Conservation (phyloP, 2,329 filamentous ascomycete genomes). For the Fusarium bulbicola region DNA sequence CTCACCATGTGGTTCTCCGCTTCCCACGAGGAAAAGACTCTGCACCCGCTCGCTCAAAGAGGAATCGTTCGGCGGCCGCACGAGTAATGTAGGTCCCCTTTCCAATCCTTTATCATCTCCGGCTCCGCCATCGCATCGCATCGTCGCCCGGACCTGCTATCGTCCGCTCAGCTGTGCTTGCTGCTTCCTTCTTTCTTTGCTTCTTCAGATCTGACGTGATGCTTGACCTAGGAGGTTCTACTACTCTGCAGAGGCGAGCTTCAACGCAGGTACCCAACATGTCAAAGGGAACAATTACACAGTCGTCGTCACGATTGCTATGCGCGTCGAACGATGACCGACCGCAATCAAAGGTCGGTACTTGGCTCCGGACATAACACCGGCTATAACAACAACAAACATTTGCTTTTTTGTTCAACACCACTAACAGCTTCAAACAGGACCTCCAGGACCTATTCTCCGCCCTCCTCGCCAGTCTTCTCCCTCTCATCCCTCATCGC, state of each 20-base stretch:
- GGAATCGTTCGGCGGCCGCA: slow-evolving; percentile 9
- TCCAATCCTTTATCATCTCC: slow-evolving; percentile 27
- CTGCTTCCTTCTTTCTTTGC: background rate
- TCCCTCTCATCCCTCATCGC: slow-evolving; percentile 84
- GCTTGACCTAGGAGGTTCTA: slow-evolving; percentile 6
- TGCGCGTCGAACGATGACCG: slow-evolving; percentile 98
- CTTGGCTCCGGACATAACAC: background rate
- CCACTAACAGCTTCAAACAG: slow-evolving; percentile 54
- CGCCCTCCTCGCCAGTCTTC: slow-evolving; percentile 89
- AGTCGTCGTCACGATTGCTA: slow-evolving; percentile 92
- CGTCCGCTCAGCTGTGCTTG: background rate
- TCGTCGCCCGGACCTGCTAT: background rate
- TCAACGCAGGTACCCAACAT: slow-evolving; percentile 13
- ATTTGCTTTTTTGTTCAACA: background rate
- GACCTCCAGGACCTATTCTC: slow-evolving; percentile 98
- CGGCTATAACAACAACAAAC: background rate
- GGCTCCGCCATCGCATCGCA: slow-evolving; percentile 3
- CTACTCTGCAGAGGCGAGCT: slow-evolving; percentile 13
- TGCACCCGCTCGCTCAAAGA: slow-evolving; percentile 1
- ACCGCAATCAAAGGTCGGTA: slow-evolving; percentile 87
- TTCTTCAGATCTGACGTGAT: slow-evolving; percentile 1
- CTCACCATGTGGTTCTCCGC: slow-evolving; percentile 31
- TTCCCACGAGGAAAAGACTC: slow-evolving; percentile 6
- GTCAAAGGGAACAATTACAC: slow-evolving; percentile 48
- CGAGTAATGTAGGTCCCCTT: slow-evolving; percentile 33